phyloP scores from a whole-genome alignment of 768 basidiomycete genomes.

The Clitopilus hobsonii region DNA sequence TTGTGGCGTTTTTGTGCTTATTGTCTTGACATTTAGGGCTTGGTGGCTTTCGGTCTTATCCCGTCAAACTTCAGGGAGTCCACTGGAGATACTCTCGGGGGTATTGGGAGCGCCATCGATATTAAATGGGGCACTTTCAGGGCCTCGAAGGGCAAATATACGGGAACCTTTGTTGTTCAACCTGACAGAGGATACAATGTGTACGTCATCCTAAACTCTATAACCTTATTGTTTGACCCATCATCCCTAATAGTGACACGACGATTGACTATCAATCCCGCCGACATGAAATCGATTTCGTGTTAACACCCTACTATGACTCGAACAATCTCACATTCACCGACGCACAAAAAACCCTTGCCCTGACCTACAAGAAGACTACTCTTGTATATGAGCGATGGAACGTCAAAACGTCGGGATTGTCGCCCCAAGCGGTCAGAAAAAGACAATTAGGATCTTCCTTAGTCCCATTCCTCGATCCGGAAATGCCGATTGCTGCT shows the following conservation, averaged over 20 bases:
- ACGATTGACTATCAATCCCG: conserved; percentile 61
- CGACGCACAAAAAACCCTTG: conserved; percentile 46
- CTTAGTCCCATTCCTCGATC: conserved; percentile 27
- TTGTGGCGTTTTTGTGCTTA: background rate
- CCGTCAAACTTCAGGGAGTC: conserved; percentile 53
- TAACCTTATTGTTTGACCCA: background rate
- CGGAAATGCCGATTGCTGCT: conserved; percentile 42
- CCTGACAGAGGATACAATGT: conserved; percentile 50
- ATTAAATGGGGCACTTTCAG: conserved; percentile 46
- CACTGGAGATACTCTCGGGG: conserved; percentile 56
- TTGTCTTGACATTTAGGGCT: conserved; percentile 30
- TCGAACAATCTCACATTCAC: conserved; percentile 39
- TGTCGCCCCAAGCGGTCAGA: conserved; percentile 44
- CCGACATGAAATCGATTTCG: conserved; percentile 58
- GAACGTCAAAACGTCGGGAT: conserved; percentile 47
- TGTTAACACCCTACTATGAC: conserved; percentile 52
- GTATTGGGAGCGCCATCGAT: conserved; percentile 59
- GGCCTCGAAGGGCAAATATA: conserved; percentile 28
- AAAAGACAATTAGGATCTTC: conserved; percentile 25
- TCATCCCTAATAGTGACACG: background rate
- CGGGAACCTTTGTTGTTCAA: conserved; percentile 42
- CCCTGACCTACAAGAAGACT: conserved; percentile 47
- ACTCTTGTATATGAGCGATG: conserved; percentile 44
- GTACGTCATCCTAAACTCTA: conserved; percentile 15
- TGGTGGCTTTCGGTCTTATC: conserved; percentile 60